Evolutionary conservation across 805 yeast species (phyloP).

Genomic region (Isabelozyma heimii): DNA sequence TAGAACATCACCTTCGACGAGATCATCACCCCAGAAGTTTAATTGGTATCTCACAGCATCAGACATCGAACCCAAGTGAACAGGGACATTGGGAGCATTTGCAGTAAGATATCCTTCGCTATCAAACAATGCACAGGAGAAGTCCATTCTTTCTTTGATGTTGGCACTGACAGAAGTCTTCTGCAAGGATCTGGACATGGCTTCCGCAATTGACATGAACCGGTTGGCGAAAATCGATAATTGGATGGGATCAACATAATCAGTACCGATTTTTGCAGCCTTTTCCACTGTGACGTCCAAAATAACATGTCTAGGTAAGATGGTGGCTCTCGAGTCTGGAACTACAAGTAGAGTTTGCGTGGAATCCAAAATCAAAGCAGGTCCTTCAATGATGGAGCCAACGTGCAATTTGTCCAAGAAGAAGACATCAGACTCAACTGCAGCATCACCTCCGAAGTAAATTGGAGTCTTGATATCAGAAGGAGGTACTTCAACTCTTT

Average conservation of each 20-base stretch:
- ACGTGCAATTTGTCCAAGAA: slow-evolving; percentile 48
- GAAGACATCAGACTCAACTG: slow-evolving; percentile 47
- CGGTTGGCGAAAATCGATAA: slow-evolving; percentile 78
- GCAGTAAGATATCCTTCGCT: slow-evolving; percentile 77
- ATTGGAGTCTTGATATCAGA: slow-evolving; percentile 21
- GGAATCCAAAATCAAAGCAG: slow-evolving; percentile 74
- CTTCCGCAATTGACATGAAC: slow-evolving; percentile 89
- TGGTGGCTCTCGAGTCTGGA: slow-evolving; percentile 55
- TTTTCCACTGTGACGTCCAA: slow-evolving; percentile 29
- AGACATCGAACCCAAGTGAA: slow-evolving; percentile 84
- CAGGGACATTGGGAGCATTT: slow-evolving; percentile 87
- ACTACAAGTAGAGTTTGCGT: slow-evolving; percentile 79
- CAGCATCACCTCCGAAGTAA: slow-evolving; percentile 51
- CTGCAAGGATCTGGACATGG: slow-evolving; percentile 79
- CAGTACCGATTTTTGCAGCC: slow-evolving; percentile 7
- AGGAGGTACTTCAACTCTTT: background rate
- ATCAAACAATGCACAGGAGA: slow-evolving; percentile 81
- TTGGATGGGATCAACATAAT: slow-evolving; percentile 59
- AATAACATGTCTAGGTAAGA: slow-evolving; percentile 62
- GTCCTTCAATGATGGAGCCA: slow-evolving; percentile 62
- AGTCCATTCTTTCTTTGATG: slow-evolving; percentile 80
- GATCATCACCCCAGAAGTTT: slow-evolving; percentile 57
- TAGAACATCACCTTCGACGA: slow-evolving; percentile 71
- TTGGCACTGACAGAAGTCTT: slow-evolving; percentile 80
- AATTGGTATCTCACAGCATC: slow-evolving; percentile 72